phyloP scores from a whole-genome alignment of 352 stramenopile species.

The Phytophthora brassicae region DNA sequence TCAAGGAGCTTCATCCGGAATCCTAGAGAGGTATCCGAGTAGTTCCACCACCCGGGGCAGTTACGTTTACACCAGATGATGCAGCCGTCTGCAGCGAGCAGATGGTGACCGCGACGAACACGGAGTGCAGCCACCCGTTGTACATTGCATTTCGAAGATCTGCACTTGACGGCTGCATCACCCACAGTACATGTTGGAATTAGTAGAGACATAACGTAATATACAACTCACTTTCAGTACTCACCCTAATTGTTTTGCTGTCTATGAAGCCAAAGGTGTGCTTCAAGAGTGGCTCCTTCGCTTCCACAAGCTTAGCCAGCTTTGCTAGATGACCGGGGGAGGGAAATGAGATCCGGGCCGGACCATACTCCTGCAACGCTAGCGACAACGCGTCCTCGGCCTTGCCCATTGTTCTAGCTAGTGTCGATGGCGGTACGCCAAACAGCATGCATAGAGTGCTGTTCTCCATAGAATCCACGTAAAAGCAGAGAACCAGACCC shows the following conservation, averaged over 20 bases:
- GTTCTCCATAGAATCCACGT: slow-evolving; percentile 1
- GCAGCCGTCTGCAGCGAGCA: not conserved
- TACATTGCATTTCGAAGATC: not conserved
- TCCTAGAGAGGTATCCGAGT: not conserved
- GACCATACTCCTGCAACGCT: not conserved
- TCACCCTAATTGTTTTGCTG: not conserved
- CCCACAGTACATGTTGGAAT: not conserved
- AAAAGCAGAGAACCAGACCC: slow-evolving; percentile 7
- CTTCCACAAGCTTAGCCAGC: slow-evolving; percentile 22
- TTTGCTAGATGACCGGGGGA: not conserved
- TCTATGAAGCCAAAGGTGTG: slow-evolving; percentile 22
- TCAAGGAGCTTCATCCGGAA: not conserved
- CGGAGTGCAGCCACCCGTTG: not conserved
- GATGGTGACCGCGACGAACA: not conserved
- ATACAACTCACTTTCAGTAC: not conserved
- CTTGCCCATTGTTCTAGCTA: slow-evolving; percentile 8
- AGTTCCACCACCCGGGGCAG: not conserved
- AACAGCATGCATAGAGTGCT: slow-evolving; percentile 7
- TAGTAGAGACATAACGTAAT: not conserved
- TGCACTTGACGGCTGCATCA: not conserved
- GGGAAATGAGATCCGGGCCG: not conserved
- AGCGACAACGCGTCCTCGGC: not conserved
- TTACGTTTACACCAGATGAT: not conserved
- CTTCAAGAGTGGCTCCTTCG: slow-evolving; percentile 22
- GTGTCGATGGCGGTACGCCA: not conserved